Percentiles rank a stretch among this genome's conserved stretches.
phyloP scores from a whole-genome alignment of 2,329 filamentous ascomycete species.

The Davidsoniella eucalypti region DNA sequence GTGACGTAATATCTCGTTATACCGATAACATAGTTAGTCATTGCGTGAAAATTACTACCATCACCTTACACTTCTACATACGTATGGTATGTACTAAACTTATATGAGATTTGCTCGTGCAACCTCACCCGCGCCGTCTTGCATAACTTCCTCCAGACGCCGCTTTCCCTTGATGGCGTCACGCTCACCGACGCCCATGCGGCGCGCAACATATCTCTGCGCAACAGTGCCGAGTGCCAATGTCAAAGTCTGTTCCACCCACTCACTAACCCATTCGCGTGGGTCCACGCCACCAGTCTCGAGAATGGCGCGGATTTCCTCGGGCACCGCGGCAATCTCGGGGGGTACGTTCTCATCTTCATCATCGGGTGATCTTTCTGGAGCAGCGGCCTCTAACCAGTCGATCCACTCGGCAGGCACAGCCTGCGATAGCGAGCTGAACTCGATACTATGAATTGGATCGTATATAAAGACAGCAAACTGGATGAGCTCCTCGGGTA shows the following conservation, averaged over 20 bases:
- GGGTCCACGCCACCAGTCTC: slow-evolving; percentile 64
- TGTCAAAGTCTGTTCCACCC: slow-evolving; percentile 76
- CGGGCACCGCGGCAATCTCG: slow-evolving; percentile 29
- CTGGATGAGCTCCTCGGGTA: slow-evolving; percentile 44
- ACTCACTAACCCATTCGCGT: slow-evolving; percentile 92
- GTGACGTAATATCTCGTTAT: no score
- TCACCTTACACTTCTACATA: neutral
- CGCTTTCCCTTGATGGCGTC: slow-evolving; percentile 45
- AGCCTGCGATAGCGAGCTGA: slow-evolving; percentile 65
- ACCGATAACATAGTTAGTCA: no score
- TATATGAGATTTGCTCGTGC: slow-evolving; percentile 40
- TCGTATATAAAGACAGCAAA: slow-evolving; percentile 74
- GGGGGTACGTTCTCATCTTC: slow-evolving; percentile 26
- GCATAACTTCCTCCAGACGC: slow-evolving; percentile 36
- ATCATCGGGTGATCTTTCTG: slow-evolving; percentile 18
- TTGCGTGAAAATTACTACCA: neutral
- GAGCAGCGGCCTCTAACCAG: slow-evolving; percentile 62
- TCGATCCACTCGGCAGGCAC: slow-evolving; percentile 74
- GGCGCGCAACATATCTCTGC: slow-evolving; percentile 81
- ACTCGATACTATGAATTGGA: slow-evolving; percentile 80
- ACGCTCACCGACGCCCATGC: slow-evolving; percentile 91
- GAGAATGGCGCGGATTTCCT: slow-evolving; percentile 77
- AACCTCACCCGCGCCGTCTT: slow-evolving; percentile 41
- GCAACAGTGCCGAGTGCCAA: slow-evolving; percentile 73
- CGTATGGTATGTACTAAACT: neutral